These are phyloP conservation scores for Neonothopanus nambi DNA, from an alignment of 1,284 basidiomycete species.

Conservation along the genomic window DNA sequence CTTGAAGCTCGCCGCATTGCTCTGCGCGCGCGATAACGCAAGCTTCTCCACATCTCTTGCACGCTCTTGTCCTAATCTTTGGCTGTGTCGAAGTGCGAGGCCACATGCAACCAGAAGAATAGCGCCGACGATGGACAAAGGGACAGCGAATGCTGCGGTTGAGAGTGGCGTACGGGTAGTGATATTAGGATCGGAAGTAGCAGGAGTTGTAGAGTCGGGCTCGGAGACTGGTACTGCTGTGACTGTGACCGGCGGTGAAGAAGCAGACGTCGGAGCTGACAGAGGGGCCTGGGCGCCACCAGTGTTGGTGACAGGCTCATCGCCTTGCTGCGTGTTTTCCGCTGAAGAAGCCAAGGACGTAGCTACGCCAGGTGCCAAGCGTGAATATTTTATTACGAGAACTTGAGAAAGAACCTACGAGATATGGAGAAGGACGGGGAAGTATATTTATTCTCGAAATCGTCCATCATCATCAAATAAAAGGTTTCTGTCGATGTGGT, in stretches of 20 bases:
- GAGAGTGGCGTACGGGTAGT: slow-evolving; percentile 34
- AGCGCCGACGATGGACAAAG: slow-evolving; percentile 41
- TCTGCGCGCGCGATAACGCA: slow-evolving; percentile 1
- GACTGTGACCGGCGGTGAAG: neutral
- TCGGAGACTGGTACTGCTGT: neutral
- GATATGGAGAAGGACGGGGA: slow-evolving; percentile 44
- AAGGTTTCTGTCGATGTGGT: slow-evolving; percentile 28
- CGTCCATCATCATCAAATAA: slow-evolving; percentile 42
- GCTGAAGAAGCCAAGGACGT: neutral
- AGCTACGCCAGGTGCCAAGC: slow-evolving; percentile 3
- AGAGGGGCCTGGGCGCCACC: slow-evolving; percentile 6
- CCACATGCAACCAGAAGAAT: slow-evolving; percentile 39
- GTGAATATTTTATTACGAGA: neutral
- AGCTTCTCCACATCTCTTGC: slow-evolving; percentile 15
- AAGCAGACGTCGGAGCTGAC: neutral
- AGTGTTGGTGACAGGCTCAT: neutral
- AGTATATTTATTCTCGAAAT: slow-evolving; percentile 33
- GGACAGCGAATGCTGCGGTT: slow-evolving; percentile 43
- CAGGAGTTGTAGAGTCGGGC: slow-evolving; percentile 11
- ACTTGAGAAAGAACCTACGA: slow-evolving; percentile 30
- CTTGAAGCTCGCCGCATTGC: slow-evolving; percentile 4
- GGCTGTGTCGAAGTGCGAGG: slow-evolving; percentile 30
- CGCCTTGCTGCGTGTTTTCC: neutral
- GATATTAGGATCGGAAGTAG: slow-evolving; percentile 15
- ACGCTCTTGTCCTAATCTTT: slow-evolving; percentile 20